These are phyloP conservation scores for Stereocaulon alpinum DNA, from an alignment of 495 filamentous ascomycete genomes.

Conservation along the genomic window DNA sequence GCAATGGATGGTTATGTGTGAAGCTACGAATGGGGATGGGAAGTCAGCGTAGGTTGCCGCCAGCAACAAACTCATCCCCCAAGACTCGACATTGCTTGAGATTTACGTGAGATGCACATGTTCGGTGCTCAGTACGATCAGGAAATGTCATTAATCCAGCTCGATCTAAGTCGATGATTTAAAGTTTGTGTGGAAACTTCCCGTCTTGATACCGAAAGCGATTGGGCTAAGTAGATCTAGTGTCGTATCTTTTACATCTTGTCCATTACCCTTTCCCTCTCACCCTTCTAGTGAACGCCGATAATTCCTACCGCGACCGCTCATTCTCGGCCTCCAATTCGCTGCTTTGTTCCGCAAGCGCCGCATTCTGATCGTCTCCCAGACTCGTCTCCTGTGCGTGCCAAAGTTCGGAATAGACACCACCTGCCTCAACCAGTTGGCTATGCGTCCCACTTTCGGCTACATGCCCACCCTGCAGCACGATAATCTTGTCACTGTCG, in stretches of 20 bases:
- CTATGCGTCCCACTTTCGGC: slow-evolving; percentile 80
- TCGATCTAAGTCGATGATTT: not conserved
- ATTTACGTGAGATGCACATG: too few species aligned
- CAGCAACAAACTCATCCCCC: not conserved
- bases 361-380: slow-evolving; percentile 5
- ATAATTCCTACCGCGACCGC: not conserved
- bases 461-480: slow-evolving; percentile 71
- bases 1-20: too few species aligned
- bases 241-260: too few species aligned
- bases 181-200: not conserved
- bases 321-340: not conserved
- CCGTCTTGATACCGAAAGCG: not conserved
- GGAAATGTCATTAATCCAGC: not conserved
- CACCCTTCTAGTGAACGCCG: not conserved
- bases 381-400: slow-evolving; percentile 35
- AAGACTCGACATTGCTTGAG: too few species aligned
- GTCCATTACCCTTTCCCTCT: not conserved
- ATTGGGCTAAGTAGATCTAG: too few species aligned
- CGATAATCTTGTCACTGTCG: slow-evolving; percentile 90
- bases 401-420: slow-evolving; percentile 87
- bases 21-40: too few species aligned
- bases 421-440: slow-evolving; percentile 65
- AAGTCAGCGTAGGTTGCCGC: too few species aligned
- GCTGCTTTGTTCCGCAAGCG: not conserved
- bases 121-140: not conserved